A percentile compares a stretch with the other conserved stretches of the same genome.
Evolutionary conservation across 1,139 yeast genomes (phyloP).

Genomic region (Lodderomyces parapsilosis): DNA sequence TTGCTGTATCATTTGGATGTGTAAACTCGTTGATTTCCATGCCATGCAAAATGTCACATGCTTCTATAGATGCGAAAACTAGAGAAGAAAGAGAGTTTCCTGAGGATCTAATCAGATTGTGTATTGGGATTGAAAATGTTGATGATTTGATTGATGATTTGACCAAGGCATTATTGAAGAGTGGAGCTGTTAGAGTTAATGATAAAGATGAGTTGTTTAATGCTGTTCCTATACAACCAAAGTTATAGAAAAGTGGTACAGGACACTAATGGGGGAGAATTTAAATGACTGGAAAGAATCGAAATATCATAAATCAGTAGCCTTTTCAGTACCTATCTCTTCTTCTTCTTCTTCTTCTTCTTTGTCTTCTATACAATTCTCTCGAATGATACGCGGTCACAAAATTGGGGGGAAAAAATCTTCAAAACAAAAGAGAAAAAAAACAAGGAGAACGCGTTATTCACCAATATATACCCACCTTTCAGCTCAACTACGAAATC

Average conservation of each 20-base stretch:
- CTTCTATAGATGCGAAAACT: conserved; percentile 87
- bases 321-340: no score
- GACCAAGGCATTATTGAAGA: conserved; percentile 62
- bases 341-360: no score
- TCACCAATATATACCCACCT: background rate
- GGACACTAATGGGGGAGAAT: background rate
- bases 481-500: background rate
- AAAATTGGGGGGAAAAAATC: no score
- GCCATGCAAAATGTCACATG: conserved; percentile 96
- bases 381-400: no score
- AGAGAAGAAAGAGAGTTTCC: conserved; percentile 88
- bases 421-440: background rate
- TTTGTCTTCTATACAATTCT: no score
- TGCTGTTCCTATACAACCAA: conserved; percentile 42
- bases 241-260: conserved; percentile 22
- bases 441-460: background rate
- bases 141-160: conserved; percentile 72
- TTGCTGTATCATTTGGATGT: conserved; percentile 92
- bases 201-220: conserved; percentile 44
- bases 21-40: conserved; percentile 87
- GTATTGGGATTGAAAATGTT: conserved; percentile 80
- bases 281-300: no score
- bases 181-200: conserved; percentile 56
- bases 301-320: no score
- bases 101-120: conserved; percentile 83